Percentiles rank a stretch among this genome's conserved stretches.
Conservation (phyloP, 1,139 yeast genomes). For the Geotrichum carabidarum region DNA sequence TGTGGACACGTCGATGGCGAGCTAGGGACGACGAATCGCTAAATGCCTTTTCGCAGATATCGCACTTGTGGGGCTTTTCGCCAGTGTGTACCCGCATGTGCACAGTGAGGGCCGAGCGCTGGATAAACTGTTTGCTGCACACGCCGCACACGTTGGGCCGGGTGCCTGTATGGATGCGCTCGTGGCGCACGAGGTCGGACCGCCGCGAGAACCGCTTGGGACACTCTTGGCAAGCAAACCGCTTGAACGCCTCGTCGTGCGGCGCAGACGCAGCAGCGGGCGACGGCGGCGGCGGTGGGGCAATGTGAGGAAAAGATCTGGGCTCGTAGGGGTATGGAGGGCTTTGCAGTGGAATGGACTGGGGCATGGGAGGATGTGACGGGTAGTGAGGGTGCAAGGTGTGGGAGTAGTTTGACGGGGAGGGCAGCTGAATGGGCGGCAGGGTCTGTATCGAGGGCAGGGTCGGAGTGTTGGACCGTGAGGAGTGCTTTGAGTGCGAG, state of each 20-base stretch:
- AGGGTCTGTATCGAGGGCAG: not conserved
- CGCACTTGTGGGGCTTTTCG: conserved; percentile 51
- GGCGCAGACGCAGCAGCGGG: no score
- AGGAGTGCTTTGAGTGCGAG: not conserved
- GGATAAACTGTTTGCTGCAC: conserved; percentile 55
- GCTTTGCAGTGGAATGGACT: not conserved
- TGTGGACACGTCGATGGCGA: conserved; percentile 40
- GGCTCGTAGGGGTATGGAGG: conserved; percentile 2
- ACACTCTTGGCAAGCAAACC: conserved; percentile 29
- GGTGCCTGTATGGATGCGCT: conserved; percentile 81
- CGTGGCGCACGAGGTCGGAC: conserved; percentile 67
- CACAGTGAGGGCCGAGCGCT: conserved; percentile 67
- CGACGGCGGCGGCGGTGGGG: not conserved
- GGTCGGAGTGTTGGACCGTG: conserved; percentile 1
- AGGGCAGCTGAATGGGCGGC: conserved; percentile 5
- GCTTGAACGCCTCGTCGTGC: conserved; percentile 19
- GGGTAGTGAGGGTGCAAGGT: not conserved
- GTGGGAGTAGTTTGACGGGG: conserved; percentile 7
- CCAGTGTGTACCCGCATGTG: conserved; percentile 83
- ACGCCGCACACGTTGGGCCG: conserved; percentile 41
- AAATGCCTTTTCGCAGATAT: conserved; percentile 37
- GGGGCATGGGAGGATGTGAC: not conserved
- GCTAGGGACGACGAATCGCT: conserved; percentile 42
- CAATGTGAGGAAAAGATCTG: not conserved
- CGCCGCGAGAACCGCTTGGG: conserved; percentile 49